Conservation (phyloP, 805 yeast genomes). For the Danielozyma ontarioensis region DNA sequence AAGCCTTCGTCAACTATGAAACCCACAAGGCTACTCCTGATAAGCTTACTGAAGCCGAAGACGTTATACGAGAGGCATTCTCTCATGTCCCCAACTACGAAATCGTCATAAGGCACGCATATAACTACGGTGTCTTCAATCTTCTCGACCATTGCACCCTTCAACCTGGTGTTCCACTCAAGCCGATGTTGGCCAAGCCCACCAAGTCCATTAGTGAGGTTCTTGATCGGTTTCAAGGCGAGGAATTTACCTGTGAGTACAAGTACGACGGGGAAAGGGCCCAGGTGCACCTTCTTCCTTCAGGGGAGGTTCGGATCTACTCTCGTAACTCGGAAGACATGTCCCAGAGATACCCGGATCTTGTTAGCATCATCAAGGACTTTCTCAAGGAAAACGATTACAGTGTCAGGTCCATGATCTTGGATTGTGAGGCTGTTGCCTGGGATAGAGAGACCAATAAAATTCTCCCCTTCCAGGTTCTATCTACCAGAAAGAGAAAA, state of each 20-base stretch:
- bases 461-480: constrained; percentile 88
- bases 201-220: constrained; percentile 92
- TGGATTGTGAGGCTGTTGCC: constrained; percentile 97
- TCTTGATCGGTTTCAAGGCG: constrained; percentile 79
- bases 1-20: constrained; percentile 70
- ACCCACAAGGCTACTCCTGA: constrained; percentile 33
- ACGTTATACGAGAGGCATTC: constrained; percentile 75
- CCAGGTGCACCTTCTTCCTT: constrained; percentile 72
- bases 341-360: constrained; percentile 94
- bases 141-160: constrained; percentile 65
- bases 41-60: constrained; percentile 61
- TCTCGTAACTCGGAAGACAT: constrained; percentile 96
- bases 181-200: constrained; percentile 98
- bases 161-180: constrained; percentile 89
- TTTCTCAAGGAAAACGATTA: constrained; percentile 35
- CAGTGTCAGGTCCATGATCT: constrained; percentile 49
- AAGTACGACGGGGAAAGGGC: constrained; percentile 98
- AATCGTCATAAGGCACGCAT: constrained; percentile 59
- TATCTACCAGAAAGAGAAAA: constrained; percentile 90
- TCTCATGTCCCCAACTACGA: constrained; percentile 91
- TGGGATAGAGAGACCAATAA: constrained; percentile 79
- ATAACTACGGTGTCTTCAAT: constrained; percentile 62
- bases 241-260: constrained; percentile 89
- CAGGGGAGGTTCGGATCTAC: constrained; percentile 69
- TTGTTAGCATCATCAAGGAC: constrained; percentile 61